Conservation (phyloP, 2,329 filamentous ascomycete species). For the Stemphylium lycopersici region DNA sequence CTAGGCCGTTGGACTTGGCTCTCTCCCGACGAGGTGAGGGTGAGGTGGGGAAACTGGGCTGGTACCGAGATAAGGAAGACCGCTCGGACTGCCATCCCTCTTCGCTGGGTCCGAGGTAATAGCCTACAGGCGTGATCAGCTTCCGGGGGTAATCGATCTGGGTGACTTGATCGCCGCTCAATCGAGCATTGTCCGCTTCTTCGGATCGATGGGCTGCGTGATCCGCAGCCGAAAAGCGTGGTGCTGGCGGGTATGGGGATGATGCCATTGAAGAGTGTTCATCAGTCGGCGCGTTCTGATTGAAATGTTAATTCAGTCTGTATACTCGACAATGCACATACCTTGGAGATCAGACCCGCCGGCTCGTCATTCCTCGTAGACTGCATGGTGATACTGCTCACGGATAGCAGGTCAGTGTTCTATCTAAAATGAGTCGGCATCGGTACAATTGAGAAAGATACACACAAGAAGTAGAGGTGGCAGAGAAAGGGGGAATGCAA, state of each 20-base stretch:
- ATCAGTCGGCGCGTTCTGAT: background rate
- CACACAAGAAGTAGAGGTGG: background rate
- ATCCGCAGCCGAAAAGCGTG: background rate
- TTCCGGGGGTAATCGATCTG: background rate
- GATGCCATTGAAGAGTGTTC: background rate
- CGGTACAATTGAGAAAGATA: background rate
- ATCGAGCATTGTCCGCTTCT: background rate
- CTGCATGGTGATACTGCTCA: background rate
- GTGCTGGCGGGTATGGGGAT: background rate
- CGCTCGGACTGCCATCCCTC: background rate
- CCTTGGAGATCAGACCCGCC: background rate
- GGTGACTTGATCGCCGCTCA: background rate
- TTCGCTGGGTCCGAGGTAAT: background rate
- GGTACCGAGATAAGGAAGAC: background rate
- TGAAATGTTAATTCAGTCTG: background rate
- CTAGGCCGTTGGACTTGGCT: background rate
- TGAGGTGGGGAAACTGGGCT: background rate
- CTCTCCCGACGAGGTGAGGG: background rate
- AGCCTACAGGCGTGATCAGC: conserved; percentile 2
- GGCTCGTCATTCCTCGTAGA: background rate
- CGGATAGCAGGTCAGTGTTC: background rate
- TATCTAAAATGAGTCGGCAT: background rate
- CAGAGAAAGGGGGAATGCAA: background rate
- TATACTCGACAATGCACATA: background rate
- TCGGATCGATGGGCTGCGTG: background rate